A percentile compares a stretch with the other conserved stretches of the same genome.
Evolutionary conservation across 345 rosid species (phyloP).

Genomic region (Bruguiera parviflora): DNA sequence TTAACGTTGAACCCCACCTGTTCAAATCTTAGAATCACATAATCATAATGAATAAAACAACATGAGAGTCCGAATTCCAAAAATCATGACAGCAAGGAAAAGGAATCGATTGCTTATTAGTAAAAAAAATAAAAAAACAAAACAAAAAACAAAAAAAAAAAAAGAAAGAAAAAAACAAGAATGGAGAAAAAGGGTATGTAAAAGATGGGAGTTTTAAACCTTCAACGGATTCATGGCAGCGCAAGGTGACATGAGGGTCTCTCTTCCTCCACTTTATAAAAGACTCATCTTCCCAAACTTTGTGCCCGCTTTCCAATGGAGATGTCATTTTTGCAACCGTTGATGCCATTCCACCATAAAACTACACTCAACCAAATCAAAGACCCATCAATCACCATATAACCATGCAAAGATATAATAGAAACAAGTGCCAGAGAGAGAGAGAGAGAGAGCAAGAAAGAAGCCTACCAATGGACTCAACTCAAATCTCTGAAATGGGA

Average conservation of each 20-base stretch:
- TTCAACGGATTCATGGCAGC: conserved; percentile 82
- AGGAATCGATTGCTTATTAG: no score
- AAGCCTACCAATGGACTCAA: neutral
- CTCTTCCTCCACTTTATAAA: conserved; percentile 84
- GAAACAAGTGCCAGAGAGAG: neutral
- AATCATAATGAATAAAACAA: no score
- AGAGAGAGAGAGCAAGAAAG: neutral
- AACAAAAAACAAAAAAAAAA: neutral
- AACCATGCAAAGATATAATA: neutral
- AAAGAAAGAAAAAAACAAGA: neutral
- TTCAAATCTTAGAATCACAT: neutral
- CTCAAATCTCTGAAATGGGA: neutral
- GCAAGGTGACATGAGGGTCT: conserved; percentile 85
- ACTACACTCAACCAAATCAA: neutral
- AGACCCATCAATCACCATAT: neutral
- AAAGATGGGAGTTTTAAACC: conserved; percentile 28
- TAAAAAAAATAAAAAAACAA: neutral
- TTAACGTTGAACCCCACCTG: neutral
- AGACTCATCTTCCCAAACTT: conserved; percentile 77
- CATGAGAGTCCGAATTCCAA: no score
- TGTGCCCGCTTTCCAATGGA: conserved; percentile 53
- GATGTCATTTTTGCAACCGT: conserved; percentile 25
- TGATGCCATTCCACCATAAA: conserved; percentile 15
- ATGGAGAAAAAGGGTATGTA: neutral
- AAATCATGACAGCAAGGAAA: no score